Percentiles rank a stretch among this genome's conserved stretches.
phyloP scores from a whole-genome alignment of 768 basidiomycete genomes.

The Piloderma croceum region DNA sequence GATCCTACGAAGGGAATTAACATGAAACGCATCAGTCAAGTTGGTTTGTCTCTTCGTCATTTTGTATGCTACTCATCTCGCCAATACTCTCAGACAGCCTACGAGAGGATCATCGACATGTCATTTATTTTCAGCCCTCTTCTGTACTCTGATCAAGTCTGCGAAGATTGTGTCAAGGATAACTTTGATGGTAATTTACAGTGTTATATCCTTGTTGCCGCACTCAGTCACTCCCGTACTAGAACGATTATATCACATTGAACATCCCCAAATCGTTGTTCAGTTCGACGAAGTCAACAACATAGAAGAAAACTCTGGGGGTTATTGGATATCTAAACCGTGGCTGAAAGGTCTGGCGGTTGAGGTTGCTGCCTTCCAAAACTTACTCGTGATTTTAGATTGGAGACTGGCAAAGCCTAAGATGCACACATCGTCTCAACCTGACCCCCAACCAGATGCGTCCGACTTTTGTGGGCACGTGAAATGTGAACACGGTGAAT shows the following conservation, averaged over 20 bases:
- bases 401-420: constrained; percentile 69
- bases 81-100: constrained; percentile 34
- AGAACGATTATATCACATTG: constrained; percentile 67
- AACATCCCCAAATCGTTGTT: constrained; percentile 59
- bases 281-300: constrained; percentile 52
- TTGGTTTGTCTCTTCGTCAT: constrained; percentile 22
- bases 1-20: constrained; percentile 52
- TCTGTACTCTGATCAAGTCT: constrained; percentile 43
- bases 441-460: constrained; percentile 66
- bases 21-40: constrained; percentile 67
- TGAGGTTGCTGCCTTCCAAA: constrained; percentile 5
- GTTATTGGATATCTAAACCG: constrained; percentile 70
- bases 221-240: too few relatives aligned
- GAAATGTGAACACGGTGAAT: constrained; percentile 61
- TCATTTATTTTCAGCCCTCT: constrained; percentile 13
- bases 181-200: constrained; percentile 49
- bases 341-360: constrained; percentile 65
- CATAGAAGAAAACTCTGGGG: constrained; percentile 35
- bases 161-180: constrained; percentile 50
- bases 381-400: constrained; percentile 39
- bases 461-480: constrained; percentile 54
- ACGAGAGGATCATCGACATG: constrained; percentile 32
- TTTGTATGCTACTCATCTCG: not conserved
- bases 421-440: constrained; percentile 57
- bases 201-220: not conserved